Evolutionary conservation across 495 filamentous ascomycete genomes (phyloP), one percentile per base, ranked within the genome.

Genomic region (Antarctomyces pellizariae): DNA sequence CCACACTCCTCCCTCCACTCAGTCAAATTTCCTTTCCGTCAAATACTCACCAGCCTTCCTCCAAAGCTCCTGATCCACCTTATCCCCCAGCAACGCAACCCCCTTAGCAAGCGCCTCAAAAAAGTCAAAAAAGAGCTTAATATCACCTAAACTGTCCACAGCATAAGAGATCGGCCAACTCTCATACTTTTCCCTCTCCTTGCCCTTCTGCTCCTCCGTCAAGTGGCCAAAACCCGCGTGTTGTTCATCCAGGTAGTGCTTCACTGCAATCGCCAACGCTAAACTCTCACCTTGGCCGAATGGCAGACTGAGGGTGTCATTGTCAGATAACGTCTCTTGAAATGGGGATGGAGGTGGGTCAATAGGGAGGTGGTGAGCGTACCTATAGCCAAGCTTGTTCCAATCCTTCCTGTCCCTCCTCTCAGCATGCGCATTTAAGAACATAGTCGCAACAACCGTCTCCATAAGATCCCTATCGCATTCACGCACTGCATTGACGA

Each of bases 161-260:
- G 71, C 72, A 38, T 76, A 71, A 9, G 75, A 74, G 38, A 93
- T 47, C 32, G 45, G 84, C 49, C 63, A 76, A 2, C 48, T 55
- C 13, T 70, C 65, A 36, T 77, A 60, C 1, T 48, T 38, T 11
- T 36, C 37, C 19, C 48, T 37, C 24, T 54, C 66, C 44, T 70
- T 69, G 5, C 46, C 42, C 31, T 64, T 67, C 20, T 70, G 67
- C 28, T 62, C 59, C 7, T 64, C 57, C 7, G 64, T 53, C 3
- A 63, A 61, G 14, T 72, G 67, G 6, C 59, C 53, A n/a, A n/a
- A n/a, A n/a, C n/a, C n/a, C 3, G 66, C 62, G 22, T 67, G 50
- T 14, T 62, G 52, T 28, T 93, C 84, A 41, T 99, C 89, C 12
- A 99, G 62, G 45, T 89, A 84, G 4, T 76, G 82, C 47, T 89